These are phyloP conservation scores for Nicotiana paniculata DNA, from an alignment of 257 asterid genomes.

Conservation along the genomic window DNA sequence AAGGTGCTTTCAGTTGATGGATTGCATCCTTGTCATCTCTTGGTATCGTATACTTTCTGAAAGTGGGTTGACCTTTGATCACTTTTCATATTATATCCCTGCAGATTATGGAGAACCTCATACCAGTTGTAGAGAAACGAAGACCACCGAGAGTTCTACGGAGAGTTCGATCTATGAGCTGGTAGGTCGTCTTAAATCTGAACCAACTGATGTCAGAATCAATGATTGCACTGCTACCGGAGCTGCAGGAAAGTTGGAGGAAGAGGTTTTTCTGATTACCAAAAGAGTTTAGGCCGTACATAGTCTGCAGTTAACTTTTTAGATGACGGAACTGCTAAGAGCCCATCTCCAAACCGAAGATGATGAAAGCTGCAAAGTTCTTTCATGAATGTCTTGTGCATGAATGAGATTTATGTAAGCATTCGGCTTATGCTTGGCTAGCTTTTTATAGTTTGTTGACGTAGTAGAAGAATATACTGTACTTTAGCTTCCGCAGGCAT, in stretches of 20 bases:
- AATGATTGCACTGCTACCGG: slow-evolving; percentile 5
- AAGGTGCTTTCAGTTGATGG: background rate
- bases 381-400: background rate
- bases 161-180: slow-evolving; percentile 39
- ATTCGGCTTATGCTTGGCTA: background rate
- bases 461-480: background rate
- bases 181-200: slow-evolving; percentile 21
- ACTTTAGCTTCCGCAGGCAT: slow-evolving; percentile 4
- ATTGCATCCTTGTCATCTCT: background rate
- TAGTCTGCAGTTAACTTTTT: background rate
- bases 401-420: background rate
- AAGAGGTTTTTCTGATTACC: background rate
- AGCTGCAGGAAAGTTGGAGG: background rate
- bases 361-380: background rate
- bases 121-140: slow-evolving; percentile 54
- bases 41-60: background rate
- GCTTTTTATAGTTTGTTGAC: background rate
- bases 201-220: slow-evolving; percentile 14
- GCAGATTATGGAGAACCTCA: slow-evolving; percentile 72
- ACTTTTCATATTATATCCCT: background rate
- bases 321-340: background rate
- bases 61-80: background rate
- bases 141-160: slow-evolving; percentile 50
- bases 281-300: background rate
- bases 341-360: background rate